These are phyloP conservation scores for Lipomyces yamanashiensis DNA, from an alignment of 805 yeast species.

Conservation along the genomic window DNA sequence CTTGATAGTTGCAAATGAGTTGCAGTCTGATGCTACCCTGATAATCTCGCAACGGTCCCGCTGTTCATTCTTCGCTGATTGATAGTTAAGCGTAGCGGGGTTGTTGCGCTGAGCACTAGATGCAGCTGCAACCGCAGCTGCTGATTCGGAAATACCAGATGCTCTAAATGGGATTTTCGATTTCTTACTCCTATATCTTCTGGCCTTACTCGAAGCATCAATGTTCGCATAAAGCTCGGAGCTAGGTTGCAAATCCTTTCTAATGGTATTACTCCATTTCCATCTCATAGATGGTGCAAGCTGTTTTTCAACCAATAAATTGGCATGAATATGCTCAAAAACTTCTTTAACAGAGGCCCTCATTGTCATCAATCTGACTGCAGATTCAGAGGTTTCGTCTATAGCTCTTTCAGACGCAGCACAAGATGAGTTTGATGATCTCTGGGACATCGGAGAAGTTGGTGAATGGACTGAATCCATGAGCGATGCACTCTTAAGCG, in stretches of 20 bases:
- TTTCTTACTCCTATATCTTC: too few relatives aligned
- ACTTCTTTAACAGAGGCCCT: neutral
- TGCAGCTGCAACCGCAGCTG: neutral
- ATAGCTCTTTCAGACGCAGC: too few relatives aligned
- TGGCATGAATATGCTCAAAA: constrained; percentile 1
- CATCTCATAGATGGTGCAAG: neutral
- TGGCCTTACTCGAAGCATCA: too few relatives aligned
- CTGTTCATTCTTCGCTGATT: neutral
- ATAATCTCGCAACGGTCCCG: too few relatives aligned
- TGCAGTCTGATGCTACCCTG: too few relatives aligned
- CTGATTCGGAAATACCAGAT: neutral
- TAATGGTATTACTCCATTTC: neutral
- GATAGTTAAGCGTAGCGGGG: neutral
- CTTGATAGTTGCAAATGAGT: too few relatives aligned
- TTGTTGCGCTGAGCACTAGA: neutral
- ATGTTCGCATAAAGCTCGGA: too few relatives aligned
- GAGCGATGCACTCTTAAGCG: neutral
- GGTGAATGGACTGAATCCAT: neutral
- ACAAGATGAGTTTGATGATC: too few relatives aligned
- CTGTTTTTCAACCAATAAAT: neutral
- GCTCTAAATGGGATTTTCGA: neutral
- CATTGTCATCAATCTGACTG: constrained; percentile 3
- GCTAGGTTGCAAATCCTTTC: neutral
- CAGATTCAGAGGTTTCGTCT: neutral
- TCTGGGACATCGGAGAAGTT: neutral